phyloP scores from a whole-genome alignment of 1,139 yeast species.

The Pichia norvegensis region DNA sequence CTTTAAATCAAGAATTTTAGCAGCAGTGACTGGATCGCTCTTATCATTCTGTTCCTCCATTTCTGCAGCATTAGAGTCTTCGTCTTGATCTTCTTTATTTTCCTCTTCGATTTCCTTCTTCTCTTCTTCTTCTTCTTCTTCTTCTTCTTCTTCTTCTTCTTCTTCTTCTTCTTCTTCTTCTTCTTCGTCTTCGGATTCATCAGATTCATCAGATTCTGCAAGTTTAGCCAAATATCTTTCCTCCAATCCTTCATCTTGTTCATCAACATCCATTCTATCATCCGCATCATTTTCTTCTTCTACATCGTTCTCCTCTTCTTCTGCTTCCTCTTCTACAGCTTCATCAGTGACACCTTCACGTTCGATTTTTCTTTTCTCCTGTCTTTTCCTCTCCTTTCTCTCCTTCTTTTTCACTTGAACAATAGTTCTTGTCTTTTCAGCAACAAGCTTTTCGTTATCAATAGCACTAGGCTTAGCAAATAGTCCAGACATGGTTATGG shows the following conservation, averaged over 20 bases:
- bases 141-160: conserved; percentile 2
- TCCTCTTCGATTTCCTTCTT: conserved; percentile 1
- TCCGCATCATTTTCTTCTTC: conserved; percentile 5
- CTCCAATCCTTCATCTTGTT: conserved; percentile 11
- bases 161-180: conserved; percentile 5
- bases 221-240: conserved; percentile 13
- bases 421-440: conserved; percentile 22
- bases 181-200: conserved; percentile 4
- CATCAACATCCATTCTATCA: conserved; percentile 3
- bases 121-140: conserved; percentile 7
- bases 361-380: not conserved
- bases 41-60: conserved; percentile 18
- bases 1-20: conserved; percentile 44
- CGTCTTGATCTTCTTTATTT: not conserved
- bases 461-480: conserved; percentile 36
- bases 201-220: conserved; percentile 4
- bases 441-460: conserved; percentile 27
- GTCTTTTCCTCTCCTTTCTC: conserved; percentile 15
- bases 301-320: conserved; percentile 3
- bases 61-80: conserved; percentile 7
- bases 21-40: conserved; percentile 12
- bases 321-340: not conserved
- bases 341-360: conserved; percentile 1
- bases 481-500: conserved; percentile 20
- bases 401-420: conserved; percentile 20